phyloP scores from a whole-genome alignment of 1,284 basidiomycete genomes.

The Cryptococcus sp. region DNA sequence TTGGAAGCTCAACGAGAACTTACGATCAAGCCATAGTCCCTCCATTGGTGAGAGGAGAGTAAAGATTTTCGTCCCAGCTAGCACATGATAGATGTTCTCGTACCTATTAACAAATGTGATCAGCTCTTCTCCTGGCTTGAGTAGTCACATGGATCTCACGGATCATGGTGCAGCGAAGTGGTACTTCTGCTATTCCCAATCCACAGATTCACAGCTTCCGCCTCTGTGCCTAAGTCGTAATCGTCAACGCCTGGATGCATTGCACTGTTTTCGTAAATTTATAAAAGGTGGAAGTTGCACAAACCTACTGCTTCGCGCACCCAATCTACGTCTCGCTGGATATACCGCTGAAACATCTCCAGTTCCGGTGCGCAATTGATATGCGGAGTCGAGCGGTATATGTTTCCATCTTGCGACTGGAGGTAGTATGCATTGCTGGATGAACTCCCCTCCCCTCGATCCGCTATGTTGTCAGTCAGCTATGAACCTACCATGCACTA shows the following conservation, averaged over 20 bases:
- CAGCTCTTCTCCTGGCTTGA: neutral
- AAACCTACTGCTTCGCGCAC: constrained; percentile 75
- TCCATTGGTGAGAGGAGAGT: constrained; percentile 82
- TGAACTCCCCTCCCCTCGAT: neutral
- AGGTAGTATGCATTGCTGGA: constrained; percentile 59
- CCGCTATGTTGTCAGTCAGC: neutral
- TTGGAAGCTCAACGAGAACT: constrained; percentile 20
- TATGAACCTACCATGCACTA: neutral
- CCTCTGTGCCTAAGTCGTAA: constrained; percentile 49
- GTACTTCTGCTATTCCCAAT: constrained; percentile 73
- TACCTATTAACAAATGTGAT: constrained; percentile 54
- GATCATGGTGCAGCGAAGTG: constrained; percentile 78
- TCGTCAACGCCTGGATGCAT: neutral
- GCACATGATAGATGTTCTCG: constrained; percentile 86
- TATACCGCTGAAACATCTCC: constrained; percentile 61
- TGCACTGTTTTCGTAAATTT: neutral
- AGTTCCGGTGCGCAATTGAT: constrained; percentile 61
- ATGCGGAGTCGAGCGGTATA: constrained; percentile 57
- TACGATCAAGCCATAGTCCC: constrained; percentile 77
- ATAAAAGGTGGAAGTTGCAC: constrained; percentile 22
- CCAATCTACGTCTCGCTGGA: constrained; percentile 69
- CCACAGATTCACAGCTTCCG: constrained; percentile 91
- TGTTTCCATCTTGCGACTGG: constrained; percentile 88
- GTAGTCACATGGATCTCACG: constrained; percentile 19
- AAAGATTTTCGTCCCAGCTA: constrained; percentile 80